Base-by-base conservation (phyloP, 805 yeast species). In the Ogataea nakhonphanomensis region DNA sequence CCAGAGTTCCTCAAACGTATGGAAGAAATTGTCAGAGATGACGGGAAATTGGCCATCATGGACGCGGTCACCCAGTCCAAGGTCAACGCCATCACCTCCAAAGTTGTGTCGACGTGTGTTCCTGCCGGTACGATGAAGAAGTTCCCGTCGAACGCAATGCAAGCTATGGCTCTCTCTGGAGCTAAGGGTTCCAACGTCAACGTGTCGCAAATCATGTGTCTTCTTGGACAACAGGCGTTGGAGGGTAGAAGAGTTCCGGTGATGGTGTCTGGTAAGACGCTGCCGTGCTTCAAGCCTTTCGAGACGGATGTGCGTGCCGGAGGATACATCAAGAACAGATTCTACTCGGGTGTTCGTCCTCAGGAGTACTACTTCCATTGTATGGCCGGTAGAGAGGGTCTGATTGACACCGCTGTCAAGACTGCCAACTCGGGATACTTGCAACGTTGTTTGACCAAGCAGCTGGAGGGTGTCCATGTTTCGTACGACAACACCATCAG, bases 301-400 rank as follows among this genome's bases (percentile, higher is more conserved):
- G 99, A 95, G 61, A 93, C 99, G 11, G 91, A 88, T 63, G 96
- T 97, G 1, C 78, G 95, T 63, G 97, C 99, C 20, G 99, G 99
- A 73, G 99, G 99, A 41, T 93, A 88, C 63, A 87, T 93, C 61
- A 86, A 91, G 64, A 91, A 95, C 47, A 84, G 99, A 55, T 93
- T 93, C 80, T 95, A 88, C 64, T 88, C 97, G 29, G 99, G 99
- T 65, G 85, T 93, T 53, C 80, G 87, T 64, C 99, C 99, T 4
- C 99, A 93, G 68, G 99, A 93, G 66, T 93, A 95, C 68, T 93
- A 90, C 63, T 93, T 95, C 93, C 99, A 93, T 70, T 93, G 98
- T 74, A 93, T 93, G 99, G 99, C 99, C 41, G 99, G 99, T 69
- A 84, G 99, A 73, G 99, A 93, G 74, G 99, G 99, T 71, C 78